A percentile compares a stretch with the other conserved stretches of the same genome.
Evolutionary conservation across 805 yeast genomes (phyloP).

Genomic region (Candida maesae): DNA sequence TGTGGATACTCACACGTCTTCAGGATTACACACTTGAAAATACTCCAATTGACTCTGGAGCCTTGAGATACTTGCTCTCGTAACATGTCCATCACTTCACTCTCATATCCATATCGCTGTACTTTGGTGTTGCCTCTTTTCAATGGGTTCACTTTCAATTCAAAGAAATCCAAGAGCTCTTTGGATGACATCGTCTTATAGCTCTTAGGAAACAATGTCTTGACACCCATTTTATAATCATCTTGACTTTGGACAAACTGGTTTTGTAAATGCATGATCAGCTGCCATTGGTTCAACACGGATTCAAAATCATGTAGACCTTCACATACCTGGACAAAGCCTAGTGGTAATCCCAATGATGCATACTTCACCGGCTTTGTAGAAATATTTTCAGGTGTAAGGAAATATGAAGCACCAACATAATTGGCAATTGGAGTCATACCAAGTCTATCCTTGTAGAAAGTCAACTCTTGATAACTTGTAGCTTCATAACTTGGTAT

Average conservation of each 20-base stretch:
- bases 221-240: conserved; percentile 14
- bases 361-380: conserved; percentile 2
- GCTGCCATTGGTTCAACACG: conserved; percentile 16
- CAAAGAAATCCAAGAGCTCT: conserved; percentile 9
- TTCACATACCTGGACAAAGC: conserved; percentile 6
- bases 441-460: conserved; percentile 11
- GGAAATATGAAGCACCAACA: conserved; percentile 12
- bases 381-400: conserved; percentile 3
- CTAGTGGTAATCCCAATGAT: conserved; percentile 11
- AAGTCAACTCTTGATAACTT: conserved; percentile 14
- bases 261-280: conserved; percentile 8
- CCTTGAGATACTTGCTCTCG: not conserved
- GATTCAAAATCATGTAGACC: conserved; percentile 13
- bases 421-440: conserved; percentile 14
- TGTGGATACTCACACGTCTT: conserved; percentile 1
- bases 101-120: not conserved
- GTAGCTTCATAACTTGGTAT: conserved; percentile 17
- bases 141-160: conserved; percentile 7
- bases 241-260: conserved; percentile 10
- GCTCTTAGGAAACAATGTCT: conserved; percentile 9
- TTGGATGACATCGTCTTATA: conserved; percentile 2
- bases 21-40: conserved; percentile 13
- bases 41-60: conserved; percentile 4
- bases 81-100: not conserved
- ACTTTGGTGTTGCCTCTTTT: conserved; percentile 2